Evolutionary conservation across 1,284 basidiomycete genomes (phyloP), one percentile per base, ranked within the genome.

Genomic region (Crucibulum cyathiforme): DNA sequence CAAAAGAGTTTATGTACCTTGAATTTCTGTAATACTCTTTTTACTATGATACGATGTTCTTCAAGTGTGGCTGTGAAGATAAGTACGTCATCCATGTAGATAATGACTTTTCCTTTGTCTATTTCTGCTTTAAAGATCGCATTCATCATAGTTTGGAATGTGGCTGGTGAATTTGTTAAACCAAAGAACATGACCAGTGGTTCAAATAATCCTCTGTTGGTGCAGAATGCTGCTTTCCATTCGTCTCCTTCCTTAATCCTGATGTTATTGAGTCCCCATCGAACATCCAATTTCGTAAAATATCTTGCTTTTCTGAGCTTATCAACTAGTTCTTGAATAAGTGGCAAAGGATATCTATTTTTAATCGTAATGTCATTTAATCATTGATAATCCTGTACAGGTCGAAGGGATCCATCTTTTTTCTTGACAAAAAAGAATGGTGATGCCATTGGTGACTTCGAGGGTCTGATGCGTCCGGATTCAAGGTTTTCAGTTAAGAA

Each of bases 391-490:
- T 82, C 77, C 52, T 71, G 68, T 7, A 61, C 17, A 67, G 67
- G 62, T 4, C 75, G 58, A 0, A 79, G 63, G 0, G 60, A 55
- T 8, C 74, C 74, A 58, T 81, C 78, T 59, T 80, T 80, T 68
- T 82, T 82, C 50, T 71, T 71, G 10, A 79, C 71, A 58, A 81
- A 82, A 17, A 82, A 71, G 41, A 80, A 66, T 0, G 76, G 72
- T 0, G 77, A 66, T 0, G 65, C 72, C n/a, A 67, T 62, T 3
- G 69, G 69, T 0, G 73, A 72, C 34, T 69, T 74, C 0, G 73
- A 74, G 15, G 58, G 66, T 34, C 61, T 17, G 49, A 74, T 75
- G 3, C 54, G 55, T 13, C 67, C 63, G n/a, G 45, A 63, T 15
- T 24, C 10, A 1, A 76, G 62, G 46, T 72, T 73, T 46, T 77